Evolutionary conservation across 345 rosid genomes (phyloP).

Genomic region (Ceriops tagal): DNA sequence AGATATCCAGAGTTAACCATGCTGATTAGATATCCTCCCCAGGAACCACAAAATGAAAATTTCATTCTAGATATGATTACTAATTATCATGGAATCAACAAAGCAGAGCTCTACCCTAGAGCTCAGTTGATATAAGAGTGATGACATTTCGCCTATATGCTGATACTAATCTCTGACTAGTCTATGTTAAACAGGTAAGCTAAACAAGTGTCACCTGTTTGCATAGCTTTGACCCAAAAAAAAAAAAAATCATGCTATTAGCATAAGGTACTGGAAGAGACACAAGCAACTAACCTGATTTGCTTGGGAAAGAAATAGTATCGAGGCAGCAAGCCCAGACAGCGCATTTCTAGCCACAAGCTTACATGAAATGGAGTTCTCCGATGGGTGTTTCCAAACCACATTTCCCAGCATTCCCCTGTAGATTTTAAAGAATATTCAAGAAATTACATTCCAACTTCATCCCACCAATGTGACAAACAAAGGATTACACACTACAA

Average conservation of each 20-base stretch:
- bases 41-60: background rate
- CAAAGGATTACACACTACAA: too few species aligned
- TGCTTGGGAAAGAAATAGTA: slow-evolving; percentile 54
- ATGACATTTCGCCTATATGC: slow-evolving; percentile 1
- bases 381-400: slow-evolving; percentile 39
- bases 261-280: background rate
- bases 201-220: background rate
- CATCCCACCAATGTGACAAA: background rate
- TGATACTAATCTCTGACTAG: background rate
- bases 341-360: slow-evolving; percentile 31
- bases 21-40: background rate
- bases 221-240: background rate
- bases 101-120: background rate
- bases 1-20: background rate
- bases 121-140: background rate
- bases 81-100: background rate
- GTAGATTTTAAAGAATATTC: background rate
- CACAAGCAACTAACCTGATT: slow-evolving; percentile 46
- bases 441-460: background rate
- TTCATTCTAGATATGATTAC: background rate
- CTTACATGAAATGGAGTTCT: slow-evolving; percentile 28
- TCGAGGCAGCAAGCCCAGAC: slow-evolving; percentile 63
- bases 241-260: background rate
- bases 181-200: background rate
- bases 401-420: slow-evolving; percentile 39